Evolutionary conservation across 495 filamentous ascomycete genomes (phyloP), one percentile per base, ranked within the genome.

Genomic region (Pseudevernia furfuracea): DNA sequence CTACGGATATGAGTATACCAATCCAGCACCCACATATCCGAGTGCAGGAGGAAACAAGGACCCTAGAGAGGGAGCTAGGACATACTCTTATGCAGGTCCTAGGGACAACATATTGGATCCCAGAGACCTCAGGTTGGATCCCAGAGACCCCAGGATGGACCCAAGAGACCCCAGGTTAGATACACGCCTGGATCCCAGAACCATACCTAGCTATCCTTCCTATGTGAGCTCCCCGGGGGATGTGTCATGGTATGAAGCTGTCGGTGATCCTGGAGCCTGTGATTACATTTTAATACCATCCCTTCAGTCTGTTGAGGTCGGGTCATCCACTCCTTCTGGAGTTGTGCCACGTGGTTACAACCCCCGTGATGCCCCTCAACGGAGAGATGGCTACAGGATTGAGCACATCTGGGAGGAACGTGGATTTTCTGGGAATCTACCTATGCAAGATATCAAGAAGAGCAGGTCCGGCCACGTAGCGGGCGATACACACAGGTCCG

Each of bases 361-460:
- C 39, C 63, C 63, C 41, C 58, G 56, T 43, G 61, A 39, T 21
- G 57, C 49, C 52, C 59, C 65, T 34, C 64, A 66, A 30, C 44
- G 49, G 36, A 67, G 65, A 53, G 65, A 67, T 36, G 65, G 32
- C 58, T 60, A 66, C 53, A 56, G 60, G 60, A 48, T 46, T 38
- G 67, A 69, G 38, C 60, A 64, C n/a, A 58, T 61, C 37, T 53
- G 66, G 43, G 66, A 67, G 39, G 67, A 61, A 44, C 67, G 67
- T 44, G n/a, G n/a, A n/a, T n/a, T n/a, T n/a, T n/a, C n/a, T n/a
- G n/a, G n/a, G n/a, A n/a, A n/a, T n/a, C n/a, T n/a, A n/a, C n/a
- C n/a, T n/a, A n/a, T n/a, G n/a, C n/a, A n/a, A n/a, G n/a, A n/a
- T n/a, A n/a, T n/a, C n/a, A n/a, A n/a, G n/a, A n/a, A n/a, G n/a